A percentile compares a stretch with the other conserved stretches of the same genome.
phyloP scores from a whole-genome alignment of 1,139 yeast genomes.

The Hansenula lynferdii region DNA sequence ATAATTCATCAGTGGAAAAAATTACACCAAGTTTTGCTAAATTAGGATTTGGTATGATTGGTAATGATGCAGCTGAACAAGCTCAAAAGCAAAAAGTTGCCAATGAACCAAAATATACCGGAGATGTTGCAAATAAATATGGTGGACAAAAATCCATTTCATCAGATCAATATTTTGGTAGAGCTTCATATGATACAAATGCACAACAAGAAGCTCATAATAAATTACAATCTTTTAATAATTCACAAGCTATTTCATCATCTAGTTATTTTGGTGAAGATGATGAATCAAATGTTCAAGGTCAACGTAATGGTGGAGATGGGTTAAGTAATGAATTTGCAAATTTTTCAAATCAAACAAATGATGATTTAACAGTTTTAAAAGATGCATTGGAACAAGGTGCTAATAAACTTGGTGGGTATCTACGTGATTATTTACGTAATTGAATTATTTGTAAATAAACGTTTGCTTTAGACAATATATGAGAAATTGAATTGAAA shows the following conservation, averaged over 20 bases:
- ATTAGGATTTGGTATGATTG: slow-evolving; percentile 82
- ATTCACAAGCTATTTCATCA: slow-evolving; percentile 89
- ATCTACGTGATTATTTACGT: slow-evolving; percentile 78
- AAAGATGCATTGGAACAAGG: slow-evolving; percentile 96
- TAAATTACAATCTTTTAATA: slow-evolving; percentile 74
- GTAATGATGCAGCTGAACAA: slow-evolving; percentile 40
- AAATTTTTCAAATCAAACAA: slow-evolving; percentile 66
- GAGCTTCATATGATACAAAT: slow-evolving; percentile 75
- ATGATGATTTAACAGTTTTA: slow-evolving; percentile 82
- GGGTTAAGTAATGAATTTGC: slow-evolving; percentile 30
- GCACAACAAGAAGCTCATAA: slow-evolving; percentile 75
- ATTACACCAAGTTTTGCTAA: slow-evolving; percentile 71
- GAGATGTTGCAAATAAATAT: slow-evolving; percentile 69
- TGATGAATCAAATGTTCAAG: slow-evolving; percentile 35
- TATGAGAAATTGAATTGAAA: too few relatives aligned
- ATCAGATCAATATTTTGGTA: slow-evolving; percentile 90
- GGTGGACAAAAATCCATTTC: slow-evolving; percentile 93
- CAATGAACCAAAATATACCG: slow-evolving; percentile 47
- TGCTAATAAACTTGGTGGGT: slow-evolving; percentile 80
- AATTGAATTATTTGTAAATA: slow-evolving; percentile 21
- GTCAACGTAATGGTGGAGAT: slow-evolving; percentile 25
- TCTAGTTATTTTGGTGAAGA: slow-evolving; percentile 91
- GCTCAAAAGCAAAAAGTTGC: slow-evolving; percentile 37
- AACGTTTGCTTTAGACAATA: too few relatives aligned
- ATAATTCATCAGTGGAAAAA: slow-evolving; percentile 43